Evolutionary conservation across 129 eudicot genomes (phyloP).

Genomic region (Cynara cardunculus): DNA sequence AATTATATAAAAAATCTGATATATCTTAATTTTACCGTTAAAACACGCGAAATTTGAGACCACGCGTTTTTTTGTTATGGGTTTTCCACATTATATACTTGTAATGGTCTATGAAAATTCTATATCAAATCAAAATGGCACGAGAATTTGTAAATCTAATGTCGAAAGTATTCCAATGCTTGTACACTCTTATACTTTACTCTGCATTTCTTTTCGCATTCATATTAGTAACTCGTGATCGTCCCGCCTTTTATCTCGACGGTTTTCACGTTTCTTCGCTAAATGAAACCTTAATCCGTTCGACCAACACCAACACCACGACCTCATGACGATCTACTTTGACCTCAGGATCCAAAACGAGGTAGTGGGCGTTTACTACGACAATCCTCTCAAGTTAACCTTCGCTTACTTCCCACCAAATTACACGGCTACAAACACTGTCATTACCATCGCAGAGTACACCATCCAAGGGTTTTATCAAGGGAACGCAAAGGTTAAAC

Average conservation of each 20-base stretch:
- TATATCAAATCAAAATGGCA: no score
- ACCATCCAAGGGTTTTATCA: conserved; percentile 4
- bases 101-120: no score
- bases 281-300: neutral
- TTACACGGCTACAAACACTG: no score
- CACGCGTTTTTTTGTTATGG: no score
- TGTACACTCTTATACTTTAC: no score
- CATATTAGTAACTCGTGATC: neutral
- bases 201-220: no score
- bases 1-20: no score
- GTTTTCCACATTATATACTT: no score
- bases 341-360: neutral
- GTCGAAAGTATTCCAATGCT: no score
- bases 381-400: neutral
- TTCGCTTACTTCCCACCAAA: neutral
- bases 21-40: no score
- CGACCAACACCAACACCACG: neutral
- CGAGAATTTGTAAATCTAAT: no score
- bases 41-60: no score
- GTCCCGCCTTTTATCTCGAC: neutral
- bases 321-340: neutral
- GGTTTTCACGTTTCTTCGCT: neutral
- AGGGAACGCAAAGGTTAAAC: conserved; percentile 10
- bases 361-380: neutral
- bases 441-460: neutral